Evolutionary conservation across 75 land plant genomes (phyloP), one percentile per base, ranked within the genome.

Genomic region (Adiantum capillusveneris): DNA sequence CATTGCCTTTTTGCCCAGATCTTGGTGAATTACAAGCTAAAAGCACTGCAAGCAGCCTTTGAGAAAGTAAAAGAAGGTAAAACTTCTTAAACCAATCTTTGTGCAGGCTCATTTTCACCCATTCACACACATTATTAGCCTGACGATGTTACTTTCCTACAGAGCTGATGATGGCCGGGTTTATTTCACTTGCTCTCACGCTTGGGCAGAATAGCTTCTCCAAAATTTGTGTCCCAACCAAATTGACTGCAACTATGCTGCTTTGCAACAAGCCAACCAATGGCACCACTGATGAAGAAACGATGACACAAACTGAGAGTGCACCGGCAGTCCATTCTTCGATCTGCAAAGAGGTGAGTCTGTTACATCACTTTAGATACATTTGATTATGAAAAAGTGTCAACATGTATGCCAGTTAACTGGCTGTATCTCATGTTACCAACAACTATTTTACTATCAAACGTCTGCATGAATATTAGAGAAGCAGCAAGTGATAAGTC

Each of bases 21-120:
- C 18, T 65, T 76, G 39, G 50, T 26, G 12, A 74, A 56, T 49
- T 59, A 57, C 21, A 67, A 69, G 69, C 65, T 57, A 72, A 75
- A 53, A 26, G 58, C 81, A 49, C 75, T 82, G 26, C 48, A 45
- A 44, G 51, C 56, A 44, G 82, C 82, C 51, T 63, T 82, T 9
- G 54, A 75, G 65, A 78, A 75, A 25, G 68, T 82, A 31, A 78
- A 78, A 68, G 69, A 76, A 51, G 85, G 85, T 82, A 27, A 26
- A n/a, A 26, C 60, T 6, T 11, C 0, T 22, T 19, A 52, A 7
- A 9, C 18, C 19, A 24, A 52, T n/a, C 53, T n/a, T 19, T 7
- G 11, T 11, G 6, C 24, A 9, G 6, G 11, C 11, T 52, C 53
- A 7, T 7, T 9, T 19, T 9, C 53, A 11, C 18, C 18, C 53